phyloP scores from a whole-genome alignment of 495 filamentous ascomycete species.

The Corynascus novoguineensis region DNA sequence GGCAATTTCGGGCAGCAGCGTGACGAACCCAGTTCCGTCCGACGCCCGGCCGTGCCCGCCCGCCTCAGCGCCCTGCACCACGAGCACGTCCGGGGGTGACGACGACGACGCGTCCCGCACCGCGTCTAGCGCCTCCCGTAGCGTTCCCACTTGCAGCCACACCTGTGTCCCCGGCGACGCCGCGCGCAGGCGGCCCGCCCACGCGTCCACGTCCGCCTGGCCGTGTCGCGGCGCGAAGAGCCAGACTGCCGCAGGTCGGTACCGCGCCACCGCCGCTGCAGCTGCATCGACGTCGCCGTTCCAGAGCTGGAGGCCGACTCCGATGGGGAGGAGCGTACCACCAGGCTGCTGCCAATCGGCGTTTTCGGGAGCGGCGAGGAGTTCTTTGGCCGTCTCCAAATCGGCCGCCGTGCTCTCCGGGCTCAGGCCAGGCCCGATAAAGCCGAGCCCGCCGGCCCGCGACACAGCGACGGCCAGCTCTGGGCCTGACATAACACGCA shows the following conservation, averaged over 20 bases:
- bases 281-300: slow-evolving; percentile 62
- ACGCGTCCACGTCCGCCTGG: slow-evolving; percentile 45
- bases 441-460: slow-evolving; percentile 90
- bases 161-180: slow-evolving; percentile 62
- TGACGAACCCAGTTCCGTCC: slow-evolving; percentile 89
- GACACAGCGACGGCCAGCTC: slow-evolving; percentile 82
- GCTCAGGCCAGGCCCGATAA: slow-evolving; percentile 86
- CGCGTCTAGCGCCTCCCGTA: slow-evolving; percentile 49
- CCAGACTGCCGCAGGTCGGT: slow-evolving; percentile 63
- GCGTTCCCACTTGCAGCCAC: slow-evolving; percentile 64
- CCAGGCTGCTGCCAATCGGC: too few relatives aligned
- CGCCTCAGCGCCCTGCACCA: slow-evolving; percentile 67
- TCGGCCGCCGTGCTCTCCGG: slow-evolving; percentile 67
- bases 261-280: slow-evolving; percentile 37
- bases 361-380: slow-evolving; percentile 48
- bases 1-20: slow-evolving; percentile 72
- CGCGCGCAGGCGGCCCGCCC: slow-evolving; percentile 48
- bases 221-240: slow-evolving; percentile 55
- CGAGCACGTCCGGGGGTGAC: slow-evolving; percentile 62
- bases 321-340: slow-evolving; percentile 76
- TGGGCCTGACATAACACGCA: slow-evolving; percentile 65
- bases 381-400: slow-evolving; percentile 62
- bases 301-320: slow-evolving; percentile 82
- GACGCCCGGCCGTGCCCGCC: slow-evolving; percentile 67
- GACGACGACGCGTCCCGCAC: slow-evolving; percentile 21